Evolutionary conservation across 208 protist species (phyloP).

Genomic region (Trichomonas vaginalis): DNA sequence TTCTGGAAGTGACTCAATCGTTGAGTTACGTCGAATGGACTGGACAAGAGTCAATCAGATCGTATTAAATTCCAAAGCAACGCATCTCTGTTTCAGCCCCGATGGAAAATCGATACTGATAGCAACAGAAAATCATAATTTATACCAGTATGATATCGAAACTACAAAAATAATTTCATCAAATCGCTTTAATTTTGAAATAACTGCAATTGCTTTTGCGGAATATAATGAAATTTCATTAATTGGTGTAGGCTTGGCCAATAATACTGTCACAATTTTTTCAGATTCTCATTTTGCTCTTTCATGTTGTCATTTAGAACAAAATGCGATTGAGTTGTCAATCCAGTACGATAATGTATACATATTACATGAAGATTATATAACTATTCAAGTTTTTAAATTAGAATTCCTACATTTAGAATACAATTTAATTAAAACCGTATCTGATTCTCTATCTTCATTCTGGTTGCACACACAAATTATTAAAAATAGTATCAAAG

Average conservation of each 20-base stretch:
- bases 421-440: neutral
- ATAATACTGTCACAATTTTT: neutral
- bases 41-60: slow-evolving; percentile 14
- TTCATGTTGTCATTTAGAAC: neutral
- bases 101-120: neutral
- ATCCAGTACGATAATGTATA: neutral
- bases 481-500: neutral
- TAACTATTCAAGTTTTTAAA: neutral
- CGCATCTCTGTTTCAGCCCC: neutral
- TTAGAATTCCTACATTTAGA: neutral
- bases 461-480: neutral
- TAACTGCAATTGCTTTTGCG: neutral
- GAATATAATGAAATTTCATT: neutral
- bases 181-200: neutral
- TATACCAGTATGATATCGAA: neutral
- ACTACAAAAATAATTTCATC: neutral
- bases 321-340: neutral
- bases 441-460: neutral
- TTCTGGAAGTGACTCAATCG: too few species aligned
- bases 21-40: slow-evolving; percentile 5
- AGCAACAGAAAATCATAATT: neutral
- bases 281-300: slow-evolving; percentile 16
- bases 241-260: neutral
- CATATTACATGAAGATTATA: neutral
- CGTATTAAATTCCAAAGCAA: neutral